Conservation (phyloP, 495 filamentous ascomycete species). For the Podospora pseudopauciseta region DNA sequence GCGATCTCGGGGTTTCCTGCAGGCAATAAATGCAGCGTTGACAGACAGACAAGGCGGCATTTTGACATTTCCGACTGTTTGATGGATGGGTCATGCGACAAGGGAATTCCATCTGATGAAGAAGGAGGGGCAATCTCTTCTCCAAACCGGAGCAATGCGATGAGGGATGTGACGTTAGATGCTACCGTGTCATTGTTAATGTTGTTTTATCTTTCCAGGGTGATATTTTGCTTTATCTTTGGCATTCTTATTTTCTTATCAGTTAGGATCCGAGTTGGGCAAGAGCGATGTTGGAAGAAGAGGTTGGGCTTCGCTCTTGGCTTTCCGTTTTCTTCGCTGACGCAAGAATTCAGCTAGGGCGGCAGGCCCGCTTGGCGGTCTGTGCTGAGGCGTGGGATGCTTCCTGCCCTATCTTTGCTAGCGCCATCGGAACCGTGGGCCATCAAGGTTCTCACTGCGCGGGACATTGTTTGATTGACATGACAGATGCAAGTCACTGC, state of each 20-base stretch:
- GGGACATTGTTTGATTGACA: neutral
- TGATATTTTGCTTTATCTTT: neutral
- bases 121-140: no score
- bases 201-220: neutral
- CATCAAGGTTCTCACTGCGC: neutral
- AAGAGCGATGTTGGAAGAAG: neutral
- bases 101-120: no score
- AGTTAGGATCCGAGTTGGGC: neutral
- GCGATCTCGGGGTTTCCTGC: neutral
- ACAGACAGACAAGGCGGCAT: neutral
- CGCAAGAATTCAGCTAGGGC: conserved; percentile 4
- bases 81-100: neutral
- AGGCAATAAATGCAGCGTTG: neutral
- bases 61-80: neutral
- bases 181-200: no score
- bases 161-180: no score
- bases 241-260: neutral
- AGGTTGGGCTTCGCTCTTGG: neutral
- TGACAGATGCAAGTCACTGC: neutral
- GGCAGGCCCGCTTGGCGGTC: neutral
- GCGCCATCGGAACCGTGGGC: neutral
- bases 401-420: conserved; percentile 2
- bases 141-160: neutral
- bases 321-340: neutral
- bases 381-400: neutral